Base-by-base conservation (phyloP, 306 rosid genomes). In the Prunus kanzakura region DNA sequence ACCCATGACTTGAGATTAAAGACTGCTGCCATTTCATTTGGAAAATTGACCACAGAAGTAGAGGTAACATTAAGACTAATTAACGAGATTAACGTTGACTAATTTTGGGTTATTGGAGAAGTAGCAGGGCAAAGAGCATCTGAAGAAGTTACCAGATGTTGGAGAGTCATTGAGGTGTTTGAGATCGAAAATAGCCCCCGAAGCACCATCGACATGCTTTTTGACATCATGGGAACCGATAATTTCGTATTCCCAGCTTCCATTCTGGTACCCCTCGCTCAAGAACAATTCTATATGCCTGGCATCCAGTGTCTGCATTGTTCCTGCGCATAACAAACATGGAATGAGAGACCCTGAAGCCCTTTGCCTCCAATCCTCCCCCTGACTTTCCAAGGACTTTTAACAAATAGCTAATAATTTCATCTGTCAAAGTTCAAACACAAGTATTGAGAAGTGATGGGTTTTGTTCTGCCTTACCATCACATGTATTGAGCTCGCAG, bases 291-390 rank as follows among this genome's bases (percentile, higher is more conserved):
- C 97, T 66, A 95, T 86, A 75, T 92, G 97, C 88, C 97, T 90
- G 70, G 96, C 96, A 79, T 95, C 99, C 74, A 92, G 74, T 38
- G 97, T 92, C 86, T 95, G 99, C 99, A 92, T 95, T 35, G 99
- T 95, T 92, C 99, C 99, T 95, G 83, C 73, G 49, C 27, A 68
- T 64, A 72, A 7, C 43, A 38, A 38, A 38, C 43, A 7, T 38
- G 43, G 8, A 38, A 38, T 38, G 43, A 38, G 43, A 38, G 43
- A 38, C 43, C 43, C 43, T 38, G 9, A 38, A 38, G 9, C 43
- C 9, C 43, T 35, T 35, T 35, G 43, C 43, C 43, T 35, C 8
- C 43, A 35, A 6, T 35, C 43, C 43, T 35, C 43, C 43, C 43
- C 43, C 43, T 6, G 8, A 1, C 43, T 35, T 35, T 35, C 43